These are phyloP conservation scores for Phytophthora hibernalis DNA, from an alignment of 352 stramenopile species.

Conservation along the genomic window DNA sequence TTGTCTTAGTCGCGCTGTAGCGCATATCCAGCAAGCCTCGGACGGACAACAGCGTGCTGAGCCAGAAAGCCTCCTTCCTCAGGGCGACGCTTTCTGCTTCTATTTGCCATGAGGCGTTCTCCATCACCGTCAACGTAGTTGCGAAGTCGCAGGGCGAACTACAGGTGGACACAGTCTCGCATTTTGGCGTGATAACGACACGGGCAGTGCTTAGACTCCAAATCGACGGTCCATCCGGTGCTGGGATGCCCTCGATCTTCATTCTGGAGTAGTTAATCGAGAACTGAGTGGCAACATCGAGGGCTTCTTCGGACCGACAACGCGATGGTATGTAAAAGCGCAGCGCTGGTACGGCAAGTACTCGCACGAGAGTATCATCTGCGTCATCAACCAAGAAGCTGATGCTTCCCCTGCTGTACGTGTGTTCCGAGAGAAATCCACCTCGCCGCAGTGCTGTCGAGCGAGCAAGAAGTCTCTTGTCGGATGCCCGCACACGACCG, in stretches of 20 bases:
- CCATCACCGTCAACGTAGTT: neutral
- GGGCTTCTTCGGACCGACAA: neutral
- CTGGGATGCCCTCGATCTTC: slow-evolving; percentile 1
- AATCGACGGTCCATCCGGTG: neutral
- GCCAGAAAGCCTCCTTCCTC: neutral
- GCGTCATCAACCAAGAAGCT: neutral
- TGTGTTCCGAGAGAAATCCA: neutral
- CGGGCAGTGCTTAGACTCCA: neutral
- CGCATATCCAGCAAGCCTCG: neutral
- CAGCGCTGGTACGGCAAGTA: neutral
- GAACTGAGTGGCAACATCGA: slow-evolving; percentile 9
- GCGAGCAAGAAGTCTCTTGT: neutral
- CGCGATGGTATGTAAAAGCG: neutral
- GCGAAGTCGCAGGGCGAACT: neutral
- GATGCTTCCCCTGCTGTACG: neutral
- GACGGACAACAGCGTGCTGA: neutral
- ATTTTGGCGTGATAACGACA: slow-evolving; percentile 4
- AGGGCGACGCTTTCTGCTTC: neutral
- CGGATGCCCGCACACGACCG: neutral
- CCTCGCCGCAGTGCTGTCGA: neutral
- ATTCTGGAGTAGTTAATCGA: slow-evolving; percentile 3
- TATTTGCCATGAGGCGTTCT: neutral
- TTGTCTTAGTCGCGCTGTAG: neutral
- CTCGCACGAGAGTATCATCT: neutral
- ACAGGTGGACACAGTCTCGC: neutral